Base-by-base conservation (phyloP, 371 early-diverging fungal genomes). In the Rhizopus delemar region DNA sequence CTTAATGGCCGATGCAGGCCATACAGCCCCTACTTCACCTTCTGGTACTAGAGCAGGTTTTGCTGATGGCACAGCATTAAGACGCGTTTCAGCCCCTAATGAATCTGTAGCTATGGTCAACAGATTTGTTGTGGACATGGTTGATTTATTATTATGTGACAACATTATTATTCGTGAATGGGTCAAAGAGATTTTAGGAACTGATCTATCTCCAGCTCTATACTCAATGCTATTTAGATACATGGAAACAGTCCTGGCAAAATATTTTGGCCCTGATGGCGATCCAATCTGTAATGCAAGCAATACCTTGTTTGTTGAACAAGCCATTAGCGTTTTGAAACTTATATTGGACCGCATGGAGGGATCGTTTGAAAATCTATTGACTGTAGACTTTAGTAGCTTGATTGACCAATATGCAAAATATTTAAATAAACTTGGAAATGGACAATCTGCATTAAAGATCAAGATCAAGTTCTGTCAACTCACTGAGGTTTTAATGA, bases 381-480 rank as follows among this genome's bases (percentile, higher is more conserved):
- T 88, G 61, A 83, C 86, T 1, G 86, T 95, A 8, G 93, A 95
- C 68, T 86, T 95, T 64, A 88, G 93, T 46, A 82, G 86, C 0
- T 66, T 96, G 57, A 82, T 95, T 41, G 69, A 86, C 15, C 86
- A 86, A 29, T 89, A 94, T 73, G 82, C 89, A 13, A 86, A 86
- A 58, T 96, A 93, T 61, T 71, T 96, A 12, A 88, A 93, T 69
- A 88, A 85, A 12, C 80, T 91, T 2, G 87, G 86, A 1, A 77
- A 71, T 56, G 81, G 80, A 6, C 80, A 84, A 43, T 70, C 78
- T 3, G 87, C 90, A 2, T 64, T 93, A 32, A 84, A 90, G 34
- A 90, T 94, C 62, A 91, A 92, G 53, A 84, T 94, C 57, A 89
- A 90, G 56, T 88, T 93, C 66, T 92, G 94, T 46, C 93, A 92